These are phyloP conservation scores for Barnettozyma populi DNA, from an alignment of 805 yeast genomes.

Conservation along the genomic window DNA sequence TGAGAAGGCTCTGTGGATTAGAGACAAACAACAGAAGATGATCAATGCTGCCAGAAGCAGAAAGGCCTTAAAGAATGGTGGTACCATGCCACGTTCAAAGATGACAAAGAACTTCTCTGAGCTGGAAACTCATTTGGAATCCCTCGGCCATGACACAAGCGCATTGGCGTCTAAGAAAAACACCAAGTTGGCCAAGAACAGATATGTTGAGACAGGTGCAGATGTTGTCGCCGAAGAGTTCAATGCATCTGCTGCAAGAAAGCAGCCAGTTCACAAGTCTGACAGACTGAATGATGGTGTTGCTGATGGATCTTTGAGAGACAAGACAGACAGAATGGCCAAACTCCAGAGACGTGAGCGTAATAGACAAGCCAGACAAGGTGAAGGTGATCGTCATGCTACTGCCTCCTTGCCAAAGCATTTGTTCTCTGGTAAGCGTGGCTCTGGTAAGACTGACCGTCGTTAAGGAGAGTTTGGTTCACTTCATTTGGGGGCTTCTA, in stretches of 20 bases:
- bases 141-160: conserved; percentile 81
- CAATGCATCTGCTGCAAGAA: conserved; percentile 25
- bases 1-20: conserved; percentile 91
- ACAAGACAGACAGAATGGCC: conserved; percentile 81
- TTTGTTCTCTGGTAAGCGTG: conserved; percentile 93
- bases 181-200: conserved; percentile 32
- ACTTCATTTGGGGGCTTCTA: not conserved
- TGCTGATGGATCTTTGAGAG: conserved; percentile 69
- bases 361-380: conserved; percentile 85
- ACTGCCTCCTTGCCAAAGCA: conserved; percentile 88
- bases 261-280: conserved; percentile 45
- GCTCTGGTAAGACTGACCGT: conserved; percentile 87
- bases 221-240: conserved; percentile 40
- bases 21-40: conserved; percentile 93
- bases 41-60: conserved; percentile 80
- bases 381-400: conserved; percentile 93
- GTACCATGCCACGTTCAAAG: conserved; percentile 88
- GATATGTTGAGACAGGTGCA: conserved; percentile 57
- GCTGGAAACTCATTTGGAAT: conserved; percentile 86
- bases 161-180: conserved; percentile 52
- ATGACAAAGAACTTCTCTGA: conserved; percentile 65
- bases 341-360: conserved; percentile 91
- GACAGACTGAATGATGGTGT: conserved; percentile 87
- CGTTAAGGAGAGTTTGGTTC: conserved; percentile 42
- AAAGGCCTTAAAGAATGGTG: conserved; percentile 80